Conservation (phyloP, 345 rosid species). For the Bruguiera gymnorhiza region DNA sequence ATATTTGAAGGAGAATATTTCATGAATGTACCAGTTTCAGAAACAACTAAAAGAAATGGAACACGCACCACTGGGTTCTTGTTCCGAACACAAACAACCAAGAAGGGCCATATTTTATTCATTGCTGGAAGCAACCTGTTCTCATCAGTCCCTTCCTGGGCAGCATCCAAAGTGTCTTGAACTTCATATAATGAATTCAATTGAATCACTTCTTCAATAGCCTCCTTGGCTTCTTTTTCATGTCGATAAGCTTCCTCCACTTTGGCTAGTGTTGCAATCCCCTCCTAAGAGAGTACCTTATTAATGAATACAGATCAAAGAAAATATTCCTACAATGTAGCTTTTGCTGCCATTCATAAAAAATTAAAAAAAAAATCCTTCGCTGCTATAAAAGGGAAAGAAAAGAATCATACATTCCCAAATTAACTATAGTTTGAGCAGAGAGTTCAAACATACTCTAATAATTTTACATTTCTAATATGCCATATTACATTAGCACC, state of each 20-base stretch:
- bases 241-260: constrained; percentile 76
- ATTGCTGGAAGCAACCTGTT: constrained; percentile 88
- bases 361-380: background rate
- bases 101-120: constrained; percentile 88
- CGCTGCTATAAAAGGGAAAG: background rate
- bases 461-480: background rate
- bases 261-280: constrained; percentile 58
- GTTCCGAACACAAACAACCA: constrained; percentile 64
- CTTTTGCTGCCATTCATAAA: background rate
- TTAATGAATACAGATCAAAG: constrained; percentile 4
- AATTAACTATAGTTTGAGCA: background rate
- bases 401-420: background rate
- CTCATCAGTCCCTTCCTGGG: constrained; percentile 64
- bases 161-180: constrained; percentile 54
- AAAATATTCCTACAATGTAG: background rate
- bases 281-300: constrained; percentile 43
- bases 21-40: background rate
- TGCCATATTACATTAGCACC: background rate
- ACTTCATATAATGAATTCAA: constrained; percentile 56
- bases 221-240: constrained; percentile 66
- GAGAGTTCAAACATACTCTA: background rate
- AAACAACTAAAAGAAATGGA: background rate
- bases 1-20: no score
- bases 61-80: constrained; percentile 56
- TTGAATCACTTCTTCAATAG: constrained; percentile 56